These are phyloP conservation scores for Tulasnella sp. DNA, from an alignment of 768 basidiomycete species.

Conservation along the genomic window DNA sequence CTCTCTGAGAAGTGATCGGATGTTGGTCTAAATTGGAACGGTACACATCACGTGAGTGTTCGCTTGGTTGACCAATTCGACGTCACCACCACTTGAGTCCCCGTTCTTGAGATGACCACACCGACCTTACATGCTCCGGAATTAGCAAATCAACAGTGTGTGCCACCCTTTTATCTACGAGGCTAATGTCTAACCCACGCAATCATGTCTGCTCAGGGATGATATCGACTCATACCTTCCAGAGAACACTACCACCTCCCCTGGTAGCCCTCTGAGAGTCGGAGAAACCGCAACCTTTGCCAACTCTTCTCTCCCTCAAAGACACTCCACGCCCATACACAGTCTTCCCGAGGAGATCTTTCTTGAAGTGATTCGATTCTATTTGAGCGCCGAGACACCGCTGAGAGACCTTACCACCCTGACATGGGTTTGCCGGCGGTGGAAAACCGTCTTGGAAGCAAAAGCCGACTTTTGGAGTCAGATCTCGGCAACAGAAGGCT, in stretches of 20 bases:
- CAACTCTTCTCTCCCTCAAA: neutral
- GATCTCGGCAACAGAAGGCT: neutral
- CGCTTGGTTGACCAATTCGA: neutral
- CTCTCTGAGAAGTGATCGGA: too few species aligned
- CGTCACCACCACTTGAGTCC: neutral
- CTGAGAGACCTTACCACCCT: neutral
- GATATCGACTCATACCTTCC: neutral
- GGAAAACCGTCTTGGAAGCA: neutral
- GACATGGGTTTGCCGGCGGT: neutral
- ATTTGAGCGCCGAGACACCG: neutral
- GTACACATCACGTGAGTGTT: neutral
- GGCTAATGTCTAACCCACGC: neutral
- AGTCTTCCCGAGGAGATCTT: neutral
- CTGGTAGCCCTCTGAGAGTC: neutral
- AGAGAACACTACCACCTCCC: neutral
- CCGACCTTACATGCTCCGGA: neutral
- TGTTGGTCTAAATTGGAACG: neutral
- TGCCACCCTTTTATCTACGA: neutral
- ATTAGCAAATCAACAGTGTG: neutral
- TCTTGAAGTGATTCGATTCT: neutral
- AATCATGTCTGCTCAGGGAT: neutral
- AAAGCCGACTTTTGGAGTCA: neutral
- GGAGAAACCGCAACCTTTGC: neutral
- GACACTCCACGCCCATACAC: neutral
- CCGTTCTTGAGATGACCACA: neutral